phyloP scores from a whole-genome alignment of 768 basidiomycete species.

The Suillus decipiens region DNA sequence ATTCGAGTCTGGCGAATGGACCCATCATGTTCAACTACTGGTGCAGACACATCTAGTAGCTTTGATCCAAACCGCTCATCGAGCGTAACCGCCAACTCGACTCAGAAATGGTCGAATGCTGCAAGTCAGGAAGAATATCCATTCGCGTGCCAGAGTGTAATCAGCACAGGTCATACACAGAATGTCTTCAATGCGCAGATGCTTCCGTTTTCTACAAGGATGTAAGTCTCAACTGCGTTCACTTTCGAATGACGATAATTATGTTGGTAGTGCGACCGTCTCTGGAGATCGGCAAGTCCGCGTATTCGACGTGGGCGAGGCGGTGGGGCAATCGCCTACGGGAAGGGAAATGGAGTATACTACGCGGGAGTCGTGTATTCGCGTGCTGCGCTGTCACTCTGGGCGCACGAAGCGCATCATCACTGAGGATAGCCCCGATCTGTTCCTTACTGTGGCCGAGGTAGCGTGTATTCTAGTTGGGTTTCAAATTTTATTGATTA shows the following conservation, averaged over 20 bases:
- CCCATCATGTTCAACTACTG: conserved; percentile 19
- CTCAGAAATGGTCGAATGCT: conserved; percentile 26
- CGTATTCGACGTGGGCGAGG: conserved; percentile 68
- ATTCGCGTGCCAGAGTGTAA: conserved; percentile 65
- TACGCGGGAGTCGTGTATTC: conserved; percentile 48
- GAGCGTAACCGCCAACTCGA: not conserved
- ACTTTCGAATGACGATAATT: conserved; percentile 8
- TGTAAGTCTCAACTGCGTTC: conserved; percentile 49
- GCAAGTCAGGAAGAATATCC: conserved; percentile 46
- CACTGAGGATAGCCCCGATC: conserved; percentile 75
- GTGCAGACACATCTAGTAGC: not conserved
- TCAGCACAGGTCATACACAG: conserved; percentile 74
- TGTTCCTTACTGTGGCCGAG: conserved; percentile 81
- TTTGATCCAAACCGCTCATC: not conserved
- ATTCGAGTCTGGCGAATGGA: conserved; percentile 82
- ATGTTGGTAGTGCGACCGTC: conserved; percentile 59
- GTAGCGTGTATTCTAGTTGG: conserved; percentile 36
- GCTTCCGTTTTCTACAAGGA: conserved; percentile 75
- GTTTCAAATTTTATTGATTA: conserved; percentile 24
- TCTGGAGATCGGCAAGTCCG: conserved; percentile 76
- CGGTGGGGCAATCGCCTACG: conserved; percentile 37
- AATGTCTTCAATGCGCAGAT: conserved; percentile 88
- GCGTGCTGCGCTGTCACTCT: conserved; percentile 67
- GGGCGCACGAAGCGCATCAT: conserved; percentile 77
- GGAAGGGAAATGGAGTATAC: conserved; percentile 48